Base-by-base conservation (phyloP, 441 rosid species). In the Adansonia gregorii region DNA sequence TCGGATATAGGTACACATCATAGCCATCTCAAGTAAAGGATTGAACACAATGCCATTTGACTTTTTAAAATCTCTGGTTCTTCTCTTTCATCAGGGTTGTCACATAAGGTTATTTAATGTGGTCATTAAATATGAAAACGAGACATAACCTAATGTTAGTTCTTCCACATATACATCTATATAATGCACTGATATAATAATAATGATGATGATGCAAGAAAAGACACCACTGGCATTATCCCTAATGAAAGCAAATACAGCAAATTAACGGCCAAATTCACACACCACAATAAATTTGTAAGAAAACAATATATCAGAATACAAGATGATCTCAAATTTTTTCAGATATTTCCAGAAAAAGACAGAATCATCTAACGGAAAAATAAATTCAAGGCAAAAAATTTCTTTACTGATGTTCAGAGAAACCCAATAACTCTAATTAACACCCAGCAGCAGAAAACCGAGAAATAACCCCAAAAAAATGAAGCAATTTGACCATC, bases 221-320 rank as follows among this genome's bases (percentile, higher is more conserved):
- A 67, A 72, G 60, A 58, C 77, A 61, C n/a, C 41, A 69, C 6
- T 8, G 24, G 58, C 73, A 63, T 67, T 41, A 58, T 41, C 24
- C 59, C 14, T 9, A 20, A 64, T 71, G 59, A 73, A 71, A 80
- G 69, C 75, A 45, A 79, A 56, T 77, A 61, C 77, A 78, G 82
- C 55, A 67, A 52, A 77, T 76, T 70, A 68, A 76, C 75, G 60
- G 72, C 66, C 46, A 78, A 78, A 79, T 43, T 80, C 74, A 84
- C 73, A 73, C 77, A 78, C 74, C 82, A 60, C 27, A 27, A 35
- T 35, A 35, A 35, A 35, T 35, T 35, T 35, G 39, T 35, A 35
- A 71, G 74, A 71, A 71, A 31, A 24, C 27, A 71, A 35, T 52
- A 6, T n/a, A 31, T 20, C 43, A 17, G 10, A 74, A 63, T 46